Evolutionary conservation across 306 rosid species (phyloP).

Genomic region (Pyrus pyrifolia): DNA sequence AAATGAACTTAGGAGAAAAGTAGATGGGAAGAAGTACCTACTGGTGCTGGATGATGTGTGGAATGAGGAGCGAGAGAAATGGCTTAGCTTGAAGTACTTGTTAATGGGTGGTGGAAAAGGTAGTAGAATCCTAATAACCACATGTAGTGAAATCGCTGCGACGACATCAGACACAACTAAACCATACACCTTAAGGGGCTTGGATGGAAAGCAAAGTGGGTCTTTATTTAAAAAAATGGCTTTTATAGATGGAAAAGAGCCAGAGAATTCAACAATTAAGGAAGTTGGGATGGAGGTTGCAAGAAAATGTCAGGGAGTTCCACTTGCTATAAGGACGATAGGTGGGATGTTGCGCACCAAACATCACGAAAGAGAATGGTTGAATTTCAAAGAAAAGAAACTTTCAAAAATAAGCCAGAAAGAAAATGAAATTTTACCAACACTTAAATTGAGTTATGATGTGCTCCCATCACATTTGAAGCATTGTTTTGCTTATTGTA

Average conservation of each 20-base stretch:
- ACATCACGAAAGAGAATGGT: not conserved
- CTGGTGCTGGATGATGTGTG: no score
- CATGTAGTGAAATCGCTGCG: no score
- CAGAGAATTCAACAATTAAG: not conserved
- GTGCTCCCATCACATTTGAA: not conserved
- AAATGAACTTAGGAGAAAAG: no score
- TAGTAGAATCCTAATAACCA: no score
- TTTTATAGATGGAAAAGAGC: no score
- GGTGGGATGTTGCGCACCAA: not conserved
- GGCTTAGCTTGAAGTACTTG: no score
- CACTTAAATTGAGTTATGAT: not conserved
- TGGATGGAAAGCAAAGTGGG: no score
- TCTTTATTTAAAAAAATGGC: no score
- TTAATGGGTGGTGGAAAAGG: no score
- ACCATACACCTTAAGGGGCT: no score
- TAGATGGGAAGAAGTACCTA: no score
- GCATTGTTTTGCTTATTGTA: not conserved
- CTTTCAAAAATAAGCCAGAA: not conserved
- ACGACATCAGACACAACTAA: no score
- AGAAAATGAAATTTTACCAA: not conserved
- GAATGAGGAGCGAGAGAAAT: fast-evolving
- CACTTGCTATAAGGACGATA: not conserved
- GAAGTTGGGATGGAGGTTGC: conserved; percentile 20
- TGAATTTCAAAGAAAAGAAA: not conserved
- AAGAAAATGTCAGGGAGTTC: conserved; percentile 6